Evolutionary conservation across 2,329 filamentous ascomycete species (phyloP), one percentile per base, ranked within the genome.

Genomic region (Cytospora piceae): DNA sequence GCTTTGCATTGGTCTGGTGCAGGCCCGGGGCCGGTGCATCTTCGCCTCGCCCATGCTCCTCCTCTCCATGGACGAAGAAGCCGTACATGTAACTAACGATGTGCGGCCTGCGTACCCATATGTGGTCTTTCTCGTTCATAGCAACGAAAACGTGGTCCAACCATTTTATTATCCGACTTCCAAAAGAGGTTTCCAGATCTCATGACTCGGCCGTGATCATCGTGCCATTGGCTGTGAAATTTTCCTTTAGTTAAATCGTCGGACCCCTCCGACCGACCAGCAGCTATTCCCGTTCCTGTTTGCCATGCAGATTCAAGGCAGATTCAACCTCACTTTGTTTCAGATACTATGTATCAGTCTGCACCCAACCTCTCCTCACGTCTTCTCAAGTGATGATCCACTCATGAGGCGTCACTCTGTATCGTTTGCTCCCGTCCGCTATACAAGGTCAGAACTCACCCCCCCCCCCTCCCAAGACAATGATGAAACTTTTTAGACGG

Each of bases 131-230:
- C 14, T 12, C 12, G n/a, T 55, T 22, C 7, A 51, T 34, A 27
- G 37, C 27, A 17, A 42, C 12, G 39, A 49, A 24, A 8, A 9
- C 46, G 34, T 24, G 24, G 22, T 31, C 32, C 51, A 49, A 20
- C 27, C 11, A 24, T 12, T 42, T 24, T 54, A 34, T 54, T 51
- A 5, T 7, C 34, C 34, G 24, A 20, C 46, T 24, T 11, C 51
- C 24, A 22, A 55, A 62, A 49, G 20, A 56, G 39, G 39, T 20
- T 6, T 27, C 5, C 46, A 24, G 12, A 37, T 63, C 53, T 39
- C 60, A 63, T 63, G 60, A 63, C 60, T 63, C 53, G 49, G 51
- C 39, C 27, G 24, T 34, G 52, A 56, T 37, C 22, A 62, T 49
- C 37, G 53, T 46, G 60, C 53, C 60, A 63, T 63, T 63, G 53